Percentiles rank a stretch among this genome's conserved stretches.
phyloP scores from a whole-genome alignment of 805 yeast genomes.

The Yamadazyma insecticola region DNA sequence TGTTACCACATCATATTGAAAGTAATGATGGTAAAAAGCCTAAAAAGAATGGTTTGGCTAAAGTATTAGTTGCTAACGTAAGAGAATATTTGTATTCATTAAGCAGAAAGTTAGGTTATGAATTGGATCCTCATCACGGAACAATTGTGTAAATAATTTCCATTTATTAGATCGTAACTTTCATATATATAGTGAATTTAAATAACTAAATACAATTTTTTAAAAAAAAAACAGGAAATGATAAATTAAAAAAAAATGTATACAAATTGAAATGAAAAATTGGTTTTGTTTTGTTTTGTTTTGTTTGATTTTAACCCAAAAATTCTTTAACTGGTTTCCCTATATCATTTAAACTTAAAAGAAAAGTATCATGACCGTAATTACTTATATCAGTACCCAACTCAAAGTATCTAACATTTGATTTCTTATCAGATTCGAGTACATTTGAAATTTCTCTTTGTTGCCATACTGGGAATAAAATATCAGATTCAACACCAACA shows the following conservation, averaged over 20 bases:
- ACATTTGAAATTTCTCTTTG: constrained; percentile 74
- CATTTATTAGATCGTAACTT: background rate
- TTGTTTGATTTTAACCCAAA: constrained; percentile 28
- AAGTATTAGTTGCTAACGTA: constrained; percentile 52
- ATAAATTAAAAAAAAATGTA: too few species aligned
- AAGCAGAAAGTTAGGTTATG: constrained; percentile 59
- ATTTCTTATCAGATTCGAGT: constrained; percentile 32
- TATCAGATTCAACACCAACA: constrained; percentile 90
- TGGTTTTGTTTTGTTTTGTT: too few species aligned
- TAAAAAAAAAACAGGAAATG: too few species aligned
- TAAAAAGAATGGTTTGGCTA: constrained; percentile 56
- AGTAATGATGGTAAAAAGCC: constrained; percentile 22
- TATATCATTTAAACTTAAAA: constrained; percentile 71
- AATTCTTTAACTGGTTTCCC: constrained; percentile 73
- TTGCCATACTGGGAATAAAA: constrained; percentile 92
- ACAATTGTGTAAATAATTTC: constrained; percentile 30
- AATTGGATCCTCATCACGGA: constrained; percentile 55
- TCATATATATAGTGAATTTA: constrained; percentile 1
- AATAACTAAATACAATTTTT: too few species aligned
- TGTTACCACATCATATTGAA: constrained; percentile 57
- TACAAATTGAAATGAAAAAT: too few species aligned
- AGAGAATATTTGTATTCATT: constrained; percentile 44
- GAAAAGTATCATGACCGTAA: constrained; percentile 90
- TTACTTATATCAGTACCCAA: constrained; percentile 71
- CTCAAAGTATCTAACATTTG: constrained; percentile 53